phyloP scores from a whole-genome alignment of 2,329 filamentous ascomycete species.

The Dendrostoma leiphaemia region DNA sequence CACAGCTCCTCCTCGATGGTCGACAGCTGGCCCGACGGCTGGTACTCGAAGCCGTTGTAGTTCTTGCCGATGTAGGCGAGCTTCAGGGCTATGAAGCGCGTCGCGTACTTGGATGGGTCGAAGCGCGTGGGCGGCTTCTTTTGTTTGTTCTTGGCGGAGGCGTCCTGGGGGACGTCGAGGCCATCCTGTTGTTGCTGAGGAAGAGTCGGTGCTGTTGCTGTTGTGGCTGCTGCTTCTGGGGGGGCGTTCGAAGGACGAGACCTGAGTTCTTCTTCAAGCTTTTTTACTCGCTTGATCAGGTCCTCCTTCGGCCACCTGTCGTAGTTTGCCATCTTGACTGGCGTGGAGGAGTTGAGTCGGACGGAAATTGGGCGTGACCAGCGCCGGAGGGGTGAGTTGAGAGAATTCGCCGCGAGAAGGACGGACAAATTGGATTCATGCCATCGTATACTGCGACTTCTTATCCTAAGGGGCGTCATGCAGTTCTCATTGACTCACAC shows the following conservation, averaged over 20 bases:
- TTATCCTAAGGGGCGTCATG: constrained; percentile 7
- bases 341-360: not conserved
- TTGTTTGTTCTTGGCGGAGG: constrained; percentile 11
- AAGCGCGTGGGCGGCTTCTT: constrained; percentile 55
- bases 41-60: constrained; percentile 93
- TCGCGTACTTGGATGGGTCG: constrained; percentile 78
- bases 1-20: constrained; percentile 93
- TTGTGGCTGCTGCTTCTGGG: not conserved
- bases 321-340: constrained; percentile 42
- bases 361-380: not conserved
- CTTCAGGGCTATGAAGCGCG: constrained; percentile 84
- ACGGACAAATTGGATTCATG: constrained; percentile 1
- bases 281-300: constrained; percentile 65
- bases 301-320: constrained; percentile 65
- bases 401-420: not conserved
- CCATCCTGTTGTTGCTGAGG: not conserved
- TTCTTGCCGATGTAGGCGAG: constrained; percentile 88
- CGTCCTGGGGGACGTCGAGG: not conserved
- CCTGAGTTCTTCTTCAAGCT: constrained; percentile 65
- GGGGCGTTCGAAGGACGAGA: constrained; percentile 28
- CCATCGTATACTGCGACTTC: constrained; percentile 6
- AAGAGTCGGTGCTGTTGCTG: not conserved
- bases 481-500: constrained; percentile 4
- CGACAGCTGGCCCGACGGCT: constrained; percentile 67
- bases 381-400: not conserved